phyloP scores from a whole-genome alignment of 2,329 filamentous ascomycete species.

The Chaetothyriales sp. region DNA sequence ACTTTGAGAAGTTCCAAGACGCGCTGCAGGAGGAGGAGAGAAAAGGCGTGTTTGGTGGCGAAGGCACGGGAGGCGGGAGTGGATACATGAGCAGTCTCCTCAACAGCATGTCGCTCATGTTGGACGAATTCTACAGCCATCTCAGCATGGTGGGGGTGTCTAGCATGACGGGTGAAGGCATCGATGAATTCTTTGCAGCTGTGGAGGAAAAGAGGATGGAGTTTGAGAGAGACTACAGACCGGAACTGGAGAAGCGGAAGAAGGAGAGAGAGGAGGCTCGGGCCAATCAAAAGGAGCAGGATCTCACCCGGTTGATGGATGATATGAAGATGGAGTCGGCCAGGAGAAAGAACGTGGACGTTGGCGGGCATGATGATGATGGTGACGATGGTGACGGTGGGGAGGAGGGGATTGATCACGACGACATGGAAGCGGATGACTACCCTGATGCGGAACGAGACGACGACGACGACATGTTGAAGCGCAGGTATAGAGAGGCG shows the following conservation, averaged over 20 bases:
- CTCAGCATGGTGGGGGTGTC: slow-evolving; percentile 87
- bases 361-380: slow-evolving; percentile 36
- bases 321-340: slow-evolving; percentile 55
- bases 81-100: slow-evolving; percentile 94
- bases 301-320: slow-evolving; percentile 86
- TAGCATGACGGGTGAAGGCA: slow-evolving; percentile 78
- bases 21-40: slow-evolving; percentile 72
- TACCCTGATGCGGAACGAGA: slow-evolving; percentile 44
- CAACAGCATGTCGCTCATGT: slow-evolving; percentile 94
- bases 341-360: slow-evolving; percentile 21
- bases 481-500: slow-evolving; percentile 68
- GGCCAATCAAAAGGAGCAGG: slow-evolving; percentile 56
- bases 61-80: slow-evolving; percentile 62
- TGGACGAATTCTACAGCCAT: slow-evolving; percentile 95
- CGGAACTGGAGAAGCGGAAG: slow-evolving; percentile 69
- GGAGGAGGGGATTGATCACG: slow-evolving; percentile 13
- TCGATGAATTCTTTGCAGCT: slow-evolving; percentile 86
- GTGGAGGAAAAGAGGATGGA: slow-evolving; percentile 78
- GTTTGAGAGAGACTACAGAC: slow-evolving; percentile 80
- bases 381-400: too few species aligned
- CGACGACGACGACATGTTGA: slow-evolving; percentile 48
- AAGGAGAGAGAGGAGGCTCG: slow-evolving; percentile 65
- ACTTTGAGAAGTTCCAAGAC: slow-evolving; percentile 89
- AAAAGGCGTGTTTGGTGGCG: slow-evolving; percentile 58
- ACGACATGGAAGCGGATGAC: slow-evolving; percentile 32